Evolutionary conservation across 1,139 yeast genomes (phyloP).

Genomic region (Scheffersomyces titani): DNA sequence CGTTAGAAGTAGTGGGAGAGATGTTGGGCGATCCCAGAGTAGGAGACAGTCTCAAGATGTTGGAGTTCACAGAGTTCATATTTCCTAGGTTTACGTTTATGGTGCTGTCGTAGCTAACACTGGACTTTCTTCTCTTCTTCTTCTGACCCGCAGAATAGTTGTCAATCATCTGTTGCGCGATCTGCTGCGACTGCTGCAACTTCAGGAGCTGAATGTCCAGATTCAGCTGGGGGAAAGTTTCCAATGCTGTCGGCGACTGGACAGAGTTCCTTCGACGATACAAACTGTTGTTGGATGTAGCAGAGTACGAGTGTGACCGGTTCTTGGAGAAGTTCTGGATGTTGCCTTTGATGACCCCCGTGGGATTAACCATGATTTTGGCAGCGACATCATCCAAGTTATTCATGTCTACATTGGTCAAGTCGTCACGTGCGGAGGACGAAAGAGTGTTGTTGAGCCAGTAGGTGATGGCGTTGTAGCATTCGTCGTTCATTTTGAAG

Average conservation of each 20-base stretch:
- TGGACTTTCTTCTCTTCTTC: constrained; percentile 14
- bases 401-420: constrained; percentile 1
- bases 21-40: neutral
- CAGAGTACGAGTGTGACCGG: constrained; percentile 13
- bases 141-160: constrained; percentile 12
- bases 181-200: constrained; percentile 3
- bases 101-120: neutral
- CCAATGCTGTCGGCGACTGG: constrained; percentile 3
- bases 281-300: constrained; percentile 9
- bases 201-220: neutral
- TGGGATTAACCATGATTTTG: constrained; percentile 12
- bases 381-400: constrained; percentile 8
- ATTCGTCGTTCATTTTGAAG: constrained; percentile 43
- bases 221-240: neutral
- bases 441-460: constrained; percentile 32
- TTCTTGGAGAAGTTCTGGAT: constrained; percentile 4
- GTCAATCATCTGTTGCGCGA: constrained; percentile 1
- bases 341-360: constrained; percentile 13
- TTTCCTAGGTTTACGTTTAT: neutral
- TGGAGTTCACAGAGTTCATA: neutral
- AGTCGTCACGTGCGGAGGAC: neutral
- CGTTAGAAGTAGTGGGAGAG: neutral
- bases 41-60: neutral
- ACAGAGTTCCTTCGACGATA: constrained; percentile 12
- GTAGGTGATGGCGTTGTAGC: constrained; percentile 39